Evolutionary conservation across 2,329 filamentous ascomycete genomes (phyloP), one percentile per base, ranked within the genome.

Genomic region (Epicoccum nigrum): DNA sequence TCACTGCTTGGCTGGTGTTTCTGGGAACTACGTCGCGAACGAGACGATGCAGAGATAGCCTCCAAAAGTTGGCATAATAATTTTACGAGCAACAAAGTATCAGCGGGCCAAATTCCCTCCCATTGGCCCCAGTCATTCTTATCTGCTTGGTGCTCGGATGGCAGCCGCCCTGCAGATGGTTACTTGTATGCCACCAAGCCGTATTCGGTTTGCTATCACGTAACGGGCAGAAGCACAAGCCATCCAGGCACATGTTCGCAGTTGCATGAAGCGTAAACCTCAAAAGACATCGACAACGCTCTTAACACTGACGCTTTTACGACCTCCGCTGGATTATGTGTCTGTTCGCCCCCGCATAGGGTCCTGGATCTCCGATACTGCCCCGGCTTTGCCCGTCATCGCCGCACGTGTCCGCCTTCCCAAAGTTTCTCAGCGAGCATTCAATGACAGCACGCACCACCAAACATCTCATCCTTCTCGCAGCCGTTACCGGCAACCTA

Each of bases 361-460:
- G 47, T 64, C 56, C 46, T 68, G 65, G 59, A 53, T 60, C 58
- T 52, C 60, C 38, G 46, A 40, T 42, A 54, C 57, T 31, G 42
- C 48, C 52, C 48, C 46, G 56, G 45, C 52, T 43, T 50, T 44
- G 55, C 50, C 59, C 61, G 54, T 39, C 43, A 47, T 52, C 38
- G 43, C 49, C 43, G 43, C 49, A 47, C 43, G 49, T 47, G 43
- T 52, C 43, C 49, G 49, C 21, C 43, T 28, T 25, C 28, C 32
- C 25, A 21, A 28, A 41, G 28, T 19, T 32, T 33, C 15, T 27
- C 41, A 50, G 56, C 58, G 57, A 58, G 59, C 63, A 57, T 68
- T 73, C 71, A 75, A 75, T 75, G 73, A 75, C 73, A 61, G 68
- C 70, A 63, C 70, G 70, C 63, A 73, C 65, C 64, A 73, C 72